Conservation (phyloP, 1,284 basidiomycete genomes). For the Rhodotorula sp. region DNA sequence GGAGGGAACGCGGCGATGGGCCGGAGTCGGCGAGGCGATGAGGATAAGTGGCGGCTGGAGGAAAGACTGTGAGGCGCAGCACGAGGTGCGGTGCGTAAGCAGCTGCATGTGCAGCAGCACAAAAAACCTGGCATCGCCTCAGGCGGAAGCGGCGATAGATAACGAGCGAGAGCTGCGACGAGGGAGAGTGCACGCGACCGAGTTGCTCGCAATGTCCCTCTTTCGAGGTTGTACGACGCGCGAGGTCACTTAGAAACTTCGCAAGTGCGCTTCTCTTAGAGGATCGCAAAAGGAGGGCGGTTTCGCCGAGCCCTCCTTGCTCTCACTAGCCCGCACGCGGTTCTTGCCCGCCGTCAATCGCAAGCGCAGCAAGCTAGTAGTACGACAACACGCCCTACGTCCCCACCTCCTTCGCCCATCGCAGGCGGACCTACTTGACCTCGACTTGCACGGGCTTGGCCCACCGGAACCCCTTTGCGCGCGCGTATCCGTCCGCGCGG, state of each 20-base stretch:
- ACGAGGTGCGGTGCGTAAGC: not conserved
- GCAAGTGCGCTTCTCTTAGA: too few relatives aligned
- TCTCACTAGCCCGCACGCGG: too few relatives aligned
- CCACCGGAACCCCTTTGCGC: constrained; percentile 34
- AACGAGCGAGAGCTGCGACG: not conserved
- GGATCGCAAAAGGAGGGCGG: too few relatives aligned
- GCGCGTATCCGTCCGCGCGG: constrained; percentile 23
- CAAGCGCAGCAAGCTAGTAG: not conserved
- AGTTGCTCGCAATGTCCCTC: too few relatives aligned
- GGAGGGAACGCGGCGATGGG: not conserved
- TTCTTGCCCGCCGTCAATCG: too few relatives aligned
- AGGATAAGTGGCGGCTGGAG: not conserved
- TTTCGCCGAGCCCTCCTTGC: too few relatives aligned
- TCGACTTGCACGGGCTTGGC: constrained; percentile 1
- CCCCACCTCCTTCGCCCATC: too few relatives aligned
- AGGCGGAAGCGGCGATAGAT: not conserved
- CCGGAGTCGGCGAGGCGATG: not conserved
- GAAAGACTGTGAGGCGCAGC: not conserved
- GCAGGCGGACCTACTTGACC: not conserved
- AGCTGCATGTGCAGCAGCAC: not conserved
- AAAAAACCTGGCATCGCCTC: not conserved
- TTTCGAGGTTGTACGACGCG: too few relatives aligned
- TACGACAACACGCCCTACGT: not conserved
- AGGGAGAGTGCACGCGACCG: too few relatives aligned
- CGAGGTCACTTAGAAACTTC: too few relatives aligned